A percentile compares a stretch with the other conserved stretches of the same genome.
These are phyloP conservation scores for Phialemonium atrogriseum DNA, from an alignment of 2,329 filamentous ascomycete genomes.

Conservation along the genomic window DNA sequence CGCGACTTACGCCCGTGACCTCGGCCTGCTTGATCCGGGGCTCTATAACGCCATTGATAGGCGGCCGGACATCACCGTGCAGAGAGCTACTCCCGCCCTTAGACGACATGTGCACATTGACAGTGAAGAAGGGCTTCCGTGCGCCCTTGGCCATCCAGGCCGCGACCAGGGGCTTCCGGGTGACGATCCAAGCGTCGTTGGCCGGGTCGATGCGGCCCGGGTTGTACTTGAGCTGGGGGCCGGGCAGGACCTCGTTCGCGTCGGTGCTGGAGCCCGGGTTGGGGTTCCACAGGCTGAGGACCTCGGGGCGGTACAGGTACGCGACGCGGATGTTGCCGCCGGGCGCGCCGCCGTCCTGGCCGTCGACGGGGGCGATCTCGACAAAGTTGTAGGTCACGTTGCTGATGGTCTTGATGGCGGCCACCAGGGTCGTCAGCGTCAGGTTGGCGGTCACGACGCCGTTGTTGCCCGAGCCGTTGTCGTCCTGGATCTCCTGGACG, in stretches of 20 bases:
- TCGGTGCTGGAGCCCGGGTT: slow-evolving; percentile 46
- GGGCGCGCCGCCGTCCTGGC: slow-evolving; percentile 56
- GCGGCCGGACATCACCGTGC: slow-evolving; percentile 58
- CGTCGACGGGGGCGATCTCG: slow-evolving; percentile 50
- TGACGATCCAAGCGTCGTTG: slow-evolving; percentile 50
- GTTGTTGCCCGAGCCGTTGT: slow-evolving; percentile 53
- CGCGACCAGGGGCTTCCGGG: slow-evolving; percentile 60
- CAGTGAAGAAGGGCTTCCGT: slow-evolving; percentile 53
- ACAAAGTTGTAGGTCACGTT: slow-evolving; percentile 50
- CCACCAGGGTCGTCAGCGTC: slow-evolving; percentile 48
- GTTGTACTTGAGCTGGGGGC: slow-evolving; percentile 51
- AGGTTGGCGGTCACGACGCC: slow-evolving; percentile 46
- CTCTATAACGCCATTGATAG: slow-evolving; percentile 55
- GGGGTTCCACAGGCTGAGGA: slow-evolving; percentile 50
- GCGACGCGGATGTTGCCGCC: slow-evolving; percentile 66
- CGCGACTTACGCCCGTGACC: slow-evolving; percentile 46
- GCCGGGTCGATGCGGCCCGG: slow-evolving; percentile 59
- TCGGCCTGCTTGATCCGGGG: slow-evolving; percentile 48
- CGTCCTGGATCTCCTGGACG: slow-evolving; percentile 64
- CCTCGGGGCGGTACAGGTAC: slow-evolving; percentile 57
- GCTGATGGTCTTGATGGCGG: slow-evolving; percentile 39
- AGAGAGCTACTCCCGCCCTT: slow-evolving; percentile 59
- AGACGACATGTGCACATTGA: slow-evolving; percentile 61
- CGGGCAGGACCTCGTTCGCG: slow-evolving; percentile 48
- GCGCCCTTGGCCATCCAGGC: slow-evolving; percentile 51